Conservation (phyloP, 352 stramenopile species). For the Phytophthora multivora region DNA sequence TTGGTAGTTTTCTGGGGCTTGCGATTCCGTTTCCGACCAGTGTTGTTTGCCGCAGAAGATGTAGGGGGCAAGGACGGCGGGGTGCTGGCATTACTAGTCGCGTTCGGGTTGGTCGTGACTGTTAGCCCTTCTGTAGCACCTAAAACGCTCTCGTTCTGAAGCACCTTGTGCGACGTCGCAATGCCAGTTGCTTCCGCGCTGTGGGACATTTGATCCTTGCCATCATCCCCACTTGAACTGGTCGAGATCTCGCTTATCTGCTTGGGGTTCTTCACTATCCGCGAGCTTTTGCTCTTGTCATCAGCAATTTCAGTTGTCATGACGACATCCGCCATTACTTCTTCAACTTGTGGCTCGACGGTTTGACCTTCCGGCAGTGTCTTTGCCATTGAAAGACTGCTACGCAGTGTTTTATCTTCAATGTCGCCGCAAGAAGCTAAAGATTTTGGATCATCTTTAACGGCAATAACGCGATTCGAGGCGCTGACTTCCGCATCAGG, state of each 20-base stretch:
- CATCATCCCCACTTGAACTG: constrained; percentile 2
- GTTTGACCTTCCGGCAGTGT: background rate
- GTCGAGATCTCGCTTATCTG: constrained; percentile 11
- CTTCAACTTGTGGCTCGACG: constrained; percentile 7
- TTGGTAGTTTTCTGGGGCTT: constrained; percentile 43
- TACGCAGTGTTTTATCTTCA: background rate
- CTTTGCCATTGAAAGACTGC: background rate
- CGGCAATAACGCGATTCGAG: background rate
- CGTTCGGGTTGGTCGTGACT: background rate
- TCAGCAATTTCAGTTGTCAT: constrained; percentile 7
- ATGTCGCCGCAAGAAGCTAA: background rate
- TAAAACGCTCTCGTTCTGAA: background rate
- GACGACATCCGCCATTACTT: constrained; percentile 16
- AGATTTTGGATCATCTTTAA: background rate
- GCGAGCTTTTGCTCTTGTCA: constrained; percentile 2
- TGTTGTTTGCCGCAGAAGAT: constrained; percentile 2
- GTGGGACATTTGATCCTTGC: no score
- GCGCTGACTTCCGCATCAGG: background rate
- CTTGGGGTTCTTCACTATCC: constrained; percentile 2
- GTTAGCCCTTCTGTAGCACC: background rate
- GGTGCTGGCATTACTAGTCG: background rate
- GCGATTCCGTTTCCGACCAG: constrained; percentile 35
- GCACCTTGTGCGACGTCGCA: background rate
- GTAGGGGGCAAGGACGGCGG: constrained; percentile 6
- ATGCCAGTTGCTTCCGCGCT: background rate